Conservation (phyloP, 2,329 filamentous ascomycete species). For the Colletotrichum echinochloae region DNA sequence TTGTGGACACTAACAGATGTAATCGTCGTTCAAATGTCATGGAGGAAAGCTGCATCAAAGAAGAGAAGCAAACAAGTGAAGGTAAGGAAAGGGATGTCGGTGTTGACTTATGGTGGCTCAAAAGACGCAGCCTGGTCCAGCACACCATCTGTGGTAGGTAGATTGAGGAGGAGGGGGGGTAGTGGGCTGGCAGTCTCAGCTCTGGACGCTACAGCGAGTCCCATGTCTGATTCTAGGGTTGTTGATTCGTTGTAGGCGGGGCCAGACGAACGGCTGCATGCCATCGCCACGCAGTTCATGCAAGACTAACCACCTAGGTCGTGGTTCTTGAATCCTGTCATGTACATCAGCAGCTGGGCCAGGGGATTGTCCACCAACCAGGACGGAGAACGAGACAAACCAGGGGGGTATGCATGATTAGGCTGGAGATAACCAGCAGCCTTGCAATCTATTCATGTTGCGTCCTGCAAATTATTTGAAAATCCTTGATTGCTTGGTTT, state of each 20-base stretch:
- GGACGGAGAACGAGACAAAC: too few relatives aligned
- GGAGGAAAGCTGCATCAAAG: neutral
- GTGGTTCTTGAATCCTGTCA: too few relatives aligned
- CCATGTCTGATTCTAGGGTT: neutral
- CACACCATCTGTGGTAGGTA: conserved; percentile 1
- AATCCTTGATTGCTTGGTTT: too few relatives aligned
- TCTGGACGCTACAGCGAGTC: neutral
- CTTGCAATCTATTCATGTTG: too few relatives aligned
- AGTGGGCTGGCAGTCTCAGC: neutral
- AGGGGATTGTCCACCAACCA: too few relatives aligned
- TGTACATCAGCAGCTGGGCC: too few relatives aligned
- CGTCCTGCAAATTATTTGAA: too few relatives aligned
- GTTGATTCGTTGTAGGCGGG: neutral
- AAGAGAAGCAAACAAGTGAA: neutral
- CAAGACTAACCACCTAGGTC: neutral
- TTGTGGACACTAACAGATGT: neutral
- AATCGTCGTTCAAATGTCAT: neutral
- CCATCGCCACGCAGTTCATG: neutral
- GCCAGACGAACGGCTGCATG: neutral
- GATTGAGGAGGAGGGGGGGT: neutral
- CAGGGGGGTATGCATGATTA: too few relatives aligned
- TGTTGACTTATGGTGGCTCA: neutral
- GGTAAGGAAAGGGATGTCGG: neutral
- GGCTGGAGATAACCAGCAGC: too few relatives aligned
- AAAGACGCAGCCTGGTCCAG: neutral